Conservation (phyloP, 352 stramenopile genomes). For the Pythium inflatum region DNA sequence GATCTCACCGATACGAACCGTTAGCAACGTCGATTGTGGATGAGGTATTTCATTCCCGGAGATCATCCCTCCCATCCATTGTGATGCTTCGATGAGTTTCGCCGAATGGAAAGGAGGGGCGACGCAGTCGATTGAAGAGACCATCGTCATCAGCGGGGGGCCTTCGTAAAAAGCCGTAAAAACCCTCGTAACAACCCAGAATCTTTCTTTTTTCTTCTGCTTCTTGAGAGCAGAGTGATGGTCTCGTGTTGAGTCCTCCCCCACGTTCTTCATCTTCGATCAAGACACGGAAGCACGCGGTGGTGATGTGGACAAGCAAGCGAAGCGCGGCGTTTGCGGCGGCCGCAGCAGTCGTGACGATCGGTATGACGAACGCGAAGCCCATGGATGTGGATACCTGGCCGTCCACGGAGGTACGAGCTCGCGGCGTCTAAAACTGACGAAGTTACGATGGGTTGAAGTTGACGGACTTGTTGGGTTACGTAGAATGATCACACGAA, state of each 20-base stretch:
- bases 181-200: slow-evolving; percentile 29
- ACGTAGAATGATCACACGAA: slow-evolving; percentile 86
- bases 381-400: slow-evolving; percentile 83
- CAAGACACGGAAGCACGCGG: slow-evolving; percentile 8
- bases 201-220: slow-evolving; percentile 32
- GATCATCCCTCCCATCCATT: slow-evolving; percentile 23
- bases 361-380: slow-evolving; percentile 34
- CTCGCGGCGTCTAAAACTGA: background rate
- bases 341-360: slow-evolving; percentile 28
- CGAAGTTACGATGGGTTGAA: slow-evolving; percentile 22
- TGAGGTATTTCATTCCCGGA: background rate
- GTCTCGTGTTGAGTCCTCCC: slow-evolving; percentile 24
- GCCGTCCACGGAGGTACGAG: slow-evolving; percentile 75
- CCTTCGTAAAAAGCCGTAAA: slow-evolving; percentile 24
- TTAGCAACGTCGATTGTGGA: background rate
- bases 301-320: slow-evolving; percentile 28
- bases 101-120: slow-evolving; percentile 8
- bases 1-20: slow-evolving; percentile 19
- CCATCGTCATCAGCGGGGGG: slow-evolving; percentile 12
- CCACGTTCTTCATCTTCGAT: slow-evolving; percentile 11
- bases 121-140: slow-evolving; percentile 1
- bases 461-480: slow-evolving; percentile 5
- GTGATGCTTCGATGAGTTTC: no score
- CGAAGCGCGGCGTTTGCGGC: slow-evolving; percentile 23
- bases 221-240: slow-evolving; percentile 21